phyloP scores from a whole-genome alignment of 2,329 filamentous ascomycete species.

The Thelonectria rubi region DNA sequence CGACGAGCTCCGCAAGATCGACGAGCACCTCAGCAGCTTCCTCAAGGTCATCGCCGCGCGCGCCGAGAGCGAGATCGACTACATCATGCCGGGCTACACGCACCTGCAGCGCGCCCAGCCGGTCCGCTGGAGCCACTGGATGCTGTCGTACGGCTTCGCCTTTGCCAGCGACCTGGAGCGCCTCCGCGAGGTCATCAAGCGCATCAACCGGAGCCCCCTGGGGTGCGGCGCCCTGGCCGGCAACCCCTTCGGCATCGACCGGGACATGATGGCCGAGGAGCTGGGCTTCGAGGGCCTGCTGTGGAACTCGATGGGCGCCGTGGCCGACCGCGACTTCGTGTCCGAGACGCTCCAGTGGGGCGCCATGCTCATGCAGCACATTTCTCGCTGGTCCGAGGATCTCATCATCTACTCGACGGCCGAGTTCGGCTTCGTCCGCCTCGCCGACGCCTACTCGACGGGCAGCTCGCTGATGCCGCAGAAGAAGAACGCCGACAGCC shows the following conservation, averaged over 20 bases:
- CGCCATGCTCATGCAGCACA: slow-evolving; percentile 79
- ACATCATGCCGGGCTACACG: slow-evolving; percentile 88
- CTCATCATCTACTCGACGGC: slow-evolving; percentile 82
- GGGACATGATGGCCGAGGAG: slow-evolving; percentile 80
- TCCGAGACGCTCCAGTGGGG: slow-evolving; percentile 85
- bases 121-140: slow-evolving; percentile 83
- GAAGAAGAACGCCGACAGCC: slow-evolving; percentile 84
- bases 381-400: slow-evolving; percentile 85
- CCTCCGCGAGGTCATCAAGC: slow-evolving; percentile 74
- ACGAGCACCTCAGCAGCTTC: slow-evolving; percentile 38
- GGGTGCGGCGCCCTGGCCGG: slow-evolving; percentile 82
- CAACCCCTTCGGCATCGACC: slow-evolving; percentile 83
- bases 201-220: slow-evolving; percentile 78
- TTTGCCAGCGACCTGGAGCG: slow-evolving; percentile 81
- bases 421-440: slow-evolving; percentile 78
- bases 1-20: slow-evolving; percentile 38
- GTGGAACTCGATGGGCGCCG: slow-evolving; percentile 81
- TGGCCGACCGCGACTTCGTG: slow-evolving; percentile 83
- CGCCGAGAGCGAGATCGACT: slow-evolving; percentile 57
- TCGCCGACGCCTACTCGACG: slow-evolving; percentile 83
- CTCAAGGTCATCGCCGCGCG: slow-evolving; percentile 36
- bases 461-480: slow-evolving; percentile 82
- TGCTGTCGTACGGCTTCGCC: slow-evolving; percentile 76
- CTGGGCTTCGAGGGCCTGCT: slow-evolving; percentile 80
- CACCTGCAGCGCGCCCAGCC: slow-evolving; percentile 79